phyloP scores from a whole-genome alignment of 768 basidiomycete genomes.

The Tylopilus balloui region DNA sequence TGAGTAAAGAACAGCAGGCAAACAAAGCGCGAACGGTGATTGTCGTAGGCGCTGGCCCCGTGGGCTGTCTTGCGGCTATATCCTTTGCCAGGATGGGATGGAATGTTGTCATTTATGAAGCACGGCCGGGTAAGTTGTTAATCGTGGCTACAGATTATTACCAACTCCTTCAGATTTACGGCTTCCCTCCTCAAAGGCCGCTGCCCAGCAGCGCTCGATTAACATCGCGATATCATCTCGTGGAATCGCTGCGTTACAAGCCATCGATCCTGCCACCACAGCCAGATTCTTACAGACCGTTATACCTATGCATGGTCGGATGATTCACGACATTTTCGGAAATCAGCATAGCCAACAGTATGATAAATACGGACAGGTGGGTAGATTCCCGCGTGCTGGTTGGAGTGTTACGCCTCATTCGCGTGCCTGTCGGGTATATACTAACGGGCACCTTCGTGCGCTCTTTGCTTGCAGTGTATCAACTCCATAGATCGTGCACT shows the following conservation, averaged over 20 bases:
- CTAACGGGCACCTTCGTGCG: slow-evolving; percentile 23
- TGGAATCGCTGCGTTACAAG: slow-evolving; percentile 82
- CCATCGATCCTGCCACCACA: slow-evolving; percentile 68
- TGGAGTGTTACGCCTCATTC: slow-evolving; percentile 11
- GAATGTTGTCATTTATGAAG: slow-evolving; percentile 76
- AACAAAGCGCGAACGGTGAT: slow-evolving; percentile 43
- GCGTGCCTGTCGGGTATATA: slow-evolving; percentile 20
- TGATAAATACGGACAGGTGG: slow-evolving; percentile 83
- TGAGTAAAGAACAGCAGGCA: slow-evolving; percentile 11
- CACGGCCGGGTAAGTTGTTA: slow-evolving; percentile 57
- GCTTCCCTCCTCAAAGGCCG: slow-evolving; percentile 61
- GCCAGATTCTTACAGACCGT: slow-evolving; percentile 68
- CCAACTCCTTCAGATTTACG: slow-evolving; percentile 58
- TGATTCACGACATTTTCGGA: slow-evolving; percentile 82
- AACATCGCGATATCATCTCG: slow-evolving; percentile 94
- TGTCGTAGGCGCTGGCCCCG: slow-evolving; percentile 86
- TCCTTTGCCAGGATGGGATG: slow-evolving; percentile 85
- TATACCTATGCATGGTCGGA: slow-evolving; percentile 93
- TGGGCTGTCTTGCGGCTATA: slow-evolving; percentile 88
- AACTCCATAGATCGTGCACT: slow-evolving; percentile 89
- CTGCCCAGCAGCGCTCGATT: slow-evolving; percentile 79
- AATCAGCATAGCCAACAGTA: slow-evolving; percentile 79
- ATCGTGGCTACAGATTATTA: slow-evolving; percentile 11
- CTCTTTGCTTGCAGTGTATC: slow-evolving; percentile 61
- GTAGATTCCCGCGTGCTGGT: slow-evolving; percentile 27